A percentile compares a stretch with the other conserved stretches of the same genome.
phyloP scores from a whole-genome alignment of 2,329 filamentous ascomycete genomes.

The Fusarium penzigii region DNA sequence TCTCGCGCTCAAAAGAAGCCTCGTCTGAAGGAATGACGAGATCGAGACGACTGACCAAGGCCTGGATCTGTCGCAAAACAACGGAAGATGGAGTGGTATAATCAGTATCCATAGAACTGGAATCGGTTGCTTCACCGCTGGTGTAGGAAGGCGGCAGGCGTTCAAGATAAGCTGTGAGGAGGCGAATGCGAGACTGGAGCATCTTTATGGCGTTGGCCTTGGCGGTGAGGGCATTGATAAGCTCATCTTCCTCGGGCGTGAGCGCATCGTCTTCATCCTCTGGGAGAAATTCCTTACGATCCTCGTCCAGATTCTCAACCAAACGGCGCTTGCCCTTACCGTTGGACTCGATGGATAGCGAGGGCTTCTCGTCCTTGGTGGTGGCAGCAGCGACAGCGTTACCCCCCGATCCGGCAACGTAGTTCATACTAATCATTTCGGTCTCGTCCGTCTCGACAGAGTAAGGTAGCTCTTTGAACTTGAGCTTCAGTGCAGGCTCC shows the following conservation, averaged over 20 bases:
- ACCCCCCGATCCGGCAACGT: slow-evolving; percentile 80
- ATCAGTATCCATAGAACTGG: slow-evolving; percentile 36
- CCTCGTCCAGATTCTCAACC: slow-evolving; percentile 34
- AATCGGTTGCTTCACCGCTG: slow-evolving; percentile 47
- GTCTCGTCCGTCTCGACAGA: slow-evolving; percentile 91
- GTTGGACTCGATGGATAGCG: slow-evolving; percentile 48
- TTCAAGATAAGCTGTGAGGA: slow-evolving; percentile 76
- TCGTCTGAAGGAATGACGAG: slow-evolving; percentile 74
- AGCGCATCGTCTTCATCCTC: slow-evolving; percentile 46
- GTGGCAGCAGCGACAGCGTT: slow-evolving; percentile 70
- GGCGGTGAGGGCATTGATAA: slow-evolving; percentile 70
- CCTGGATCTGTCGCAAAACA: slow-evolving; percentile 84
- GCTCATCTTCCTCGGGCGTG: slow-evolving; percentile 61
- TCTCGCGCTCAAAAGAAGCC: slow-evolving; percentile 67
- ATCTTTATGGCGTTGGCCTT: slow-evolving; percentile 94
- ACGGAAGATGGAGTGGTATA: slow-evolving; percentile 59
- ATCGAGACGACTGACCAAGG: slow-evolving; percentile 79
- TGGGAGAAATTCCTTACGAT: slow-evolving; percentile 27
- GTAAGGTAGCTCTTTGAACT: slow-evolving; percentile 82
- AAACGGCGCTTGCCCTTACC: slow-evolving; percentile 53
- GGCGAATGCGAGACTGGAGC: slow-evolving; percentile 74
- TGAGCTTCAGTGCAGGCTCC: slow-evolving; percentile 59
- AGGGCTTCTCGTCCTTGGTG: slow-evolving; percentile 43
- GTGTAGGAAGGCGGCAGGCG: slow-evolving; percentile 68
- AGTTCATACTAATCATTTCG: slow-evolving; percentile 97